Base-by-base conservation (phyloP, 2,329 filamentous ascomycete species). In the Sporothrix dimorphospora region DNA sequence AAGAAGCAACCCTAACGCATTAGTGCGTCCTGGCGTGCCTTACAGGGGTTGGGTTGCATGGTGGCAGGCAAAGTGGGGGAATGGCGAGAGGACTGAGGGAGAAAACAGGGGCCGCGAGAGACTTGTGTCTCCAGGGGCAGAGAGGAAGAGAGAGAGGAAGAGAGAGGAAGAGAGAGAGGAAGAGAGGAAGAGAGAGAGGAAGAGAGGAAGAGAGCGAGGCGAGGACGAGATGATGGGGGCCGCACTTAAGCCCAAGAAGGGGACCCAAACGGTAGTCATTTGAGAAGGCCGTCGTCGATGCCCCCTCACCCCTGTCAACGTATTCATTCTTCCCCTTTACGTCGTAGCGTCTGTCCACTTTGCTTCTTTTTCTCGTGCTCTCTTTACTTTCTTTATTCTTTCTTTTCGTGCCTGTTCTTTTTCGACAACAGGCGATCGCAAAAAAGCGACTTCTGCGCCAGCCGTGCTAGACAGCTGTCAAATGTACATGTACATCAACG, bases 1-100 rank as follows among this genome's bases (percentile, higher is more conserved):
- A 57, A 51, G 19, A 19, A 49, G 27, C 42, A 38, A 51, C 16
- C 42, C 24, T 27, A 51, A 40, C 38, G 40, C 53, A 49, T 59
- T 67, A 65, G 59, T 51, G 51, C 51, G 14, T 45, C 53, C 72
- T 73, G 71, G 65, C 65, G 72, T 73, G 68, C 61, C 71, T 63
- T 68, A n/a, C 72, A 73, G 72, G 72, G 72, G 71, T 38, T 24
- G 21, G 42, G 47, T 40, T 68, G 34, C 49, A 69, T 57, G 47
- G 47, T 38, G 53, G 45, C 42, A 69, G 45, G 30, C 67, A 72
- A 55, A 47, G 57, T 70, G 67, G 66, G 51, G 63, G 30, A 34
- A 14, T 24, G 57, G 14, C 27, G 57, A 16, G 69, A 53, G 69
- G 47, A 70, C 51, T 34, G 30, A 61, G 24, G n/a, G 57, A 38